These are phyloP conservation scores for Botryosphaeria agaves DNA, from an alignment of 2,329 filamentous ascomycete genomes.

Conservation along the genomic window DNA sequence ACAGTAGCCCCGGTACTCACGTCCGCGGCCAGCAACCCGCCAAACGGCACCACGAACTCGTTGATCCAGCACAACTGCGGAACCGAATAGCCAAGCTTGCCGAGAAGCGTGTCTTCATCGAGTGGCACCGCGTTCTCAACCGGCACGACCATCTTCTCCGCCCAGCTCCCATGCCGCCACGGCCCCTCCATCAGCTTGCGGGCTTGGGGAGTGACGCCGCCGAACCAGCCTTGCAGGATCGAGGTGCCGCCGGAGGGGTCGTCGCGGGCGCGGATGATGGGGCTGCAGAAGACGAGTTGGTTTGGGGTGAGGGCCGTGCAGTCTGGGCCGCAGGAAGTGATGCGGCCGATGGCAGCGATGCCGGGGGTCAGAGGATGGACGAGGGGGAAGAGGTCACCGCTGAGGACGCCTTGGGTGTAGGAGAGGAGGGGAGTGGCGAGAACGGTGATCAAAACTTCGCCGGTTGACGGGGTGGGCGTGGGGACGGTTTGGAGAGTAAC, in stretches of 20 bases:
- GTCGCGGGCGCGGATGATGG: not conserved
- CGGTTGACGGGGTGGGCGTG: not conserved
- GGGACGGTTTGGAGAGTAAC: not conserved
- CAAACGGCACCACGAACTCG: not conserved
- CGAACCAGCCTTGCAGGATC: not conserved
- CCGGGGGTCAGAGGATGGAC: not conserved
- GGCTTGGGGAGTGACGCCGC: not conserved
- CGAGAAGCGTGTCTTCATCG: not conserved
- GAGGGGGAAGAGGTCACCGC: not conserved
- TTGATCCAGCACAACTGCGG: not conserved
- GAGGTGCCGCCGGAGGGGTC: not conserved
- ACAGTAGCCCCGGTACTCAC: not conserved
- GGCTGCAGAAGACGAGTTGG: conserved; percentile 1
- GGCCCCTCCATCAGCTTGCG: not conserved
- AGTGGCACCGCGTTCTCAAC: not conserved
- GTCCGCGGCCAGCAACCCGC: not conserved
- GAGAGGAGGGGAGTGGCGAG: not conserved
- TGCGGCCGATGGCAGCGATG: not conserved
- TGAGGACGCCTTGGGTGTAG: not conserved
- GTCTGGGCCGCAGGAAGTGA: not conserved
- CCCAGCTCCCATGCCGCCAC: not conserved
- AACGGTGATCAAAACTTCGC: not conserved
- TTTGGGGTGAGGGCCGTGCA: not conserved
- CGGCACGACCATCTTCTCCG: not conserved
- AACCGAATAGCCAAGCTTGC: not conserved